Evolutionary conservation across 192 early-diverging fungal species (phyloP).

Genomic region (Dissophora globulifera): DNA sequence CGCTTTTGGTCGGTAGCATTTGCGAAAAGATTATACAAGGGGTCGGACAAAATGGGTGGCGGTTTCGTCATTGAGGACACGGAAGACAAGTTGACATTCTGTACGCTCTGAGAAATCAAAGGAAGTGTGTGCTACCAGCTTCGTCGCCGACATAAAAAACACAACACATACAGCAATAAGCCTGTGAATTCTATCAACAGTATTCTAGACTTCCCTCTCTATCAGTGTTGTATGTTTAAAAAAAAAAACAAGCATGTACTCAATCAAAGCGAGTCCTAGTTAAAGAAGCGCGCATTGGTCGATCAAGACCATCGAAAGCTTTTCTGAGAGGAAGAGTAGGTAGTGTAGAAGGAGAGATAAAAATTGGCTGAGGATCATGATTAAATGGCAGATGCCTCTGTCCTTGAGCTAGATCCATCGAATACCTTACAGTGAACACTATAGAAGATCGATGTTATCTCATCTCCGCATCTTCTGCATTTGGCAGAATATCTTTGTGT

Average conservation of each 20-base stretch:
- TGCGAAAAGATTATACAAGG: slow-evolving; percentile 13
- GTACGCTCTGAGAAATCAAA: slow-evolving; percentile 18
- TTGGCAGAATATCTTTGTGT: too few species aligned
- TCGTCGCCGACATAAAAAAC: slow-evolving; percentile 7
- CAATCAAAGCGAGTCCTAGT: slow-evolving; percentile 20
- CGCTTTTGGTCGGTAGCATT: too few species aligned
- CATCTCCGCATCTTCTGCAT: too few species aligned
- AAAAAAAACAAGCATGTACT: slow-evolving; percentile 23
- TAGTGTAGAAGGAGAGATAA: too few species aligned
- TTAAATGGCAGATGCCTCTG: too few species aligned
- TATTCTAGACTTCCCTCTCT: slow-evolving; percentile 28
- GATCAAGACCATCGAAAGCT: slow-evolving; percentile 34
- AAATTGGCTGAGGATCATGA: too few species aligned
- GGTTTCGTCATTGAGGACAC: slow-evolving; percentile 21
- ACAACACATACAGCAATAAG: slow-evolving; percentile 28
- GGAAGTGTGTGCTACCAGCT: slow-evolving; percentile 31
- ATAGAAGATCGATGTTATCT: too few species aligned
- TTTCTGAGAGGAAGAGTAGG: too few species aligned
- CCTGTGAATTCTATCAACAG: slow-evolving; percentile 28
- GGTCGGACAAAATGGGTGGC: slow-evolving; percentile 7
- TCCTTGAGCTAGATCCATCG: too few species aligned
- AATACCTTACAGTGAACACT: too few species aligned
- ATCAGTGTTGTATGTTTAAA: slow-evolving; percentile 36
- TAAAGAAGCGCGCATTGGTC: slow-evolving; percentile 31
- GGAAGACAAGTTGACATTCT: slow-evolving; percentile 23